Evolutionary conservation across 345 rosid species (phyloP).

Genomic region (Gynandropsis gynandra): DNA sequence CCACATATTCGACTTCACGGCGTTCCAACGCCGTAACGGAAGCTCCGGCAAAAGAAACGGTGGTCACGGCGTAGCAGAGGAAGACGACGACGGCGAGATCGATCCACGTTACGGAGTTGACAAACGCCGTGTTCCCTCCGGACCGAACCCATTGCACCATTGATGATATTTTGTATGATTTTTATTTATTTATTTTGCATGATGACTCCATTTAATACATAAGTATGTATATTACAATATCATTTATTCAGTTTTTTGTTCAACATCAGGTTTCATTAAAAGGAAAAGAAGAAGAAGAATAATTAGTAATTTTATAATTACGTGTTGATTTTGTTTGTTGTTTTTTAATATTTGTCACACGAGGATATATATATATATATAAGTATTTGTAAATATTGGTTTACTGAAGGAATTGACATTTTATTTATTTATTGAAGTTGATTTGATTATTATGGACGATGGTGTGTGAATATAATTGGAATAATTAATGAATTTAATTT

Average conservation of each 20-base stretch:
- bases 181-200: background rate
- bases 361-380: conserved; percentile 3
- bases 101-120: conserved; percentile 79
- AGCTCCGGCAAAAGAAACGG: conserved; percentile 15
- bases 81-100: conserved; percentile 35
- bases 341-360: background rate
- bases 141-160: conserved; percentile 93
- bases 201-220: conserved; percentile 9
- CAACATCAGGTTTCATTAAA: background rate
- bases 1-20: conserved; percentile 49
- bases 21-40: conserved; percentile 38
- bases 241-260: background rate
- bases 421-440: conserved; percentile 7
- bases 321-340: conserved; percentile 9
- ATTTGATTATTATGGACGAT: too few species aligned
- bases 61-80: conserved; percentile 13
- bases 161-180: conserved; percentile 25
- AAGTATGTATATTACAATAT: conserved; percentile 15
- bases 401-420: conserved; percentile 10
- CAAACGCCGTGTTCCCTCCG: conserved; percentile 87
- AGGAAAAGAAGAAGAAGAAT: background rate
- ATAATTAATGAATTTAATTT: conserved; percentile 9
- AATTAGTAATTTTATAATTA: conserved; percentile 1
- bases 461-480: background rate
- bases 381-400: conserved; percentile 20